These are phyloP conservation scores for Astrothelium macrocarpum DNA, from an alignment of 495 filamentous ascomycete species.

Conservation along the genomic window DNA sequence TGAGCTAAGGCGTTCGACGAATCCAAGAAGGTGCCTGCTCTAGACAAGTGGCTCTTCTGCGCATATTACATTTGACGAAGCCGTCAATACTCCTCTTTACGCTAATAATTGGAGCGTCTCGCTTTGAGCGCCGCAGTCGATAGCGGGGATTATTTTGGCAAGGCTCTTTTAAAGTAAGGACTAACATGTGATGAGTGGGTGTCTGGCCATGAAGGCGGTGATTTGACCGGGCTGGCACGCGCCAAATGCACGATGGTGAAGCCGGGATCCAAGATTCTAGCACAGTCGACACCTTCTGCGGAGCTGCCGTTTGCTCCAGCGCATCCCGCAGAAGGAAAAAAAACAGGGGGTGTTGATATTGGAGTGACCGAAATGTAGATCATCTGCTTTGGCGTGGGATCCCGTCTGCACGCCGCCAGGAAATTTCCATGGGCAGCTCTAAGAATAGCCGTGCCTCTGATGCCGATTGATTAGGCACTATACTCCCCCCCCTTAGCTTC, in stretches of 20 bases:
- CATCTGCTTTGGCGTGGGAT: not conserved
- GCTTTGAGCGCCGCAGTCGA: not conserved
- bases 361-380: not conserved
- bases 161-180: not conserved
- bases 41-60: not conserved
- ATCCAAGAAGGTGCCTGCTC: too few relatives aligned
- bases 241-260: not conserved
- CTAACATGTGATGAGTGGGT: not conserved
- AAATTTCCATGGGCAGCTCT: not conserved
- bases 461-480: not conserved
- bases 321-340: not conserved
- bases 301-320: not conserved
- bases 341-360: not conserved
- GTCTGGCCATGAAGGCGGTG: not conserved
- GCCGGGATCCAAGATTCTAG: not conserved
- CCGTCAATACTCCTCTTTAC: not conserved
- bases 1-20: too few relatives aligned
- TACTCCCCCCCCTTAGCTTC: not conserved
- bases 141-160: not conserved
- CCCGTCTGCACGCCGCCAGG: not conserved
- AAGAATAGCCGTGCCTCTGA: not conserved
- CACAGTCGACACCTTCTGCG: not conserved
- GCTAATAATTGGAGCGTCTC: not conserved
- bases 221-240: not conserved
- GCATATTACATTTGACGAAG: not conserved